Percentiles rank a stretch among this genome's conserved stretches.
These are phyloP conservation scores for Lipomyces oligophaga DNA, from an alignment of 805 yeast species.

Conservation along the genomic window DNA sequence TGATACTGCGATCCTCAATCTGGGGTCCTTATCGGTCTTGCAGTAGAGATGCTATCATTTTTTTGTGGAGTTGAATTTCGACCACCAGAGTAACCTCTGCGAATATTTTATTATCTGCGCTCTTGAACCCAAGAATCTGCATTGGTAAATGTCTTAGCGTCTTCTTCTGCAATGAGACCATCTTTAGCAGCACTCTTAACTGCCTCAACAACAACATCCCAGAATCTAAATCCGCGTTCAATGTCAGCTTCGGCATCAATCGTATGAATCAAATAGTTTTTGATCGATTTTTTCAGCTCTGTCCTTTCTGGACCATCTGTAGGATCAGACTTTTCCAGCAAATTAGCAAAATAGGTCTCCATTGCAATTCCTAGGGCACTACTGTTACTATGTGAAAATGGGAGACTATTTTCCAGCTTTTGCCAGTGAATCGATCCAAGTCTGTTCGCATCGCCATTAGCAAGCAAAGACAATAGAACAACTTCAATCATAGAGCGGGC, in stretches of 20 bases:
- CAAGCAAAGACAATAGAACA: constrained; percentile 48
- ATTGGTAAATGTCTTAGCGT: constrained; percentile 11
- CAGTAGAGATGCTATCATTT: too few relatives aligned
- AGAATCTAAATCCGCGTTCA: constrained; percentile 31
- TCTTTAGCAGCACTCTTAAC: constrained; percentile 23
- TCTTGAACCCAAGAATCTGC: constrained; percentile 58
- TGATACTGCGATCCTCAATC: too few relatives aligned
- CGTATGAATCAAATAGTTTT: constrained; percentile 33
- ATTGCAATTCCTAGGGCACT: constrained; percentile 60
- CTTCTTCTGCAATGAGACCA: constrained; percentile 17
- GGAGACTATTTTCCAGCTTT: constrained; percentile 48
- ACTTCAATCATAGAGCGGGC: constrained; percentile 55
- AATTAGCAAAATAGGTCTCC: constrained; percentile 50
- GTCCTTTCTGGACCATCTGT: constrained; percentile 15
- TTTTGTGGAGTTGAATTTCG: too few relatives aligned
- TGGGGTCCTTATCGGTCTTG: too few relatives aligned
- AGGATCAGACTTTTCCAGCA: constrained; percentile 21
- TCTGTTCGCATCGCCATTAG: constrained; percentile 59
- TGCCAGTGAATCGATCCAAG: constrained; percentile 54
- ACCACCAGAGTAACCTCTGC: too few relatives aligned
- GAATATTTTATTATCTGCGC: constrained; percentile 28
- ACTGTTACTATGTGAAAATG: constrained; percentile 59
- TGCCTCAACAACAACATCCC: constrained; percentile 34
- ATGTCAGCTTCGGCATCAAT: constrained; percentile 31
- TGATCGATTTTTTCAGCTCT: constrained; percentile 21